Conservation (phyloP, 495 filamentous ascomycete genomes). For the Bathelium albidoporum region DNA sequence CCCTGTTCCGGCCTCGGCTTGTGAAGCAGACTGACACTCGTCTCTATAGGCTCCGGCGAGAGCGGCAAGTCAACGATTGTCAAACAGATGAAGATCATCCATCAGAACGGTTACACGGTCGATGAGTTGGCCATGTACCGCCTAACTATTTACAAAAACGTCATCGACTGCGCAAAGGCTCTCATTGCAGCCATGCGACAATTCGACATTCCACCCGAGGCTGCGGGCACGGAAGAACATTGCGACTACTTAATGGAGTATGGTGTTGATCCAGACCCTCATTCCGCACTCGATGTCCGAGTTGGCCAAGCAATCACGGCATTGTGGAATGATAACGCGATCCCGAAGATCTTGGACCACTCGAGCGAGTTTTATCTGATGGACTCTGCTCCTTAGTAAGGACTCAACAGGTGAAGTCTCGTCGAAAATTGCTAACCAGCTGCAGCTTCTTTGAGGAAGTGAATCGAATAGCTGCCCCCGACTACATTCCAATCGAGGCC, state of each 20-base stretch:
- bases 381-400: constrained; percentile 98
- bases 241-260: constrained; percentile 77
- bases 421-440: constrained; percentile 18
- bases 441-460: constrained; percentile 91
- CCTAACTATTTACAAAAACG: constrained; percentile 93
- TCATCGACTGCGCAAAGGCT: constrained; percentile 89
- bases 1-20: neutral
- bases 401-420: constrained; percentile 8
- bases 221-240: constrained; percentile 59
- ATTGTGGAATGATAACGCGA: constrained; percentile 83
- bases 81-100: constrained; percentile 99
- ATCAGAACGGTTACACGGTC: constrained; percentile 88
- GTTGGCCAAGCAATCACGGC: constrained; percentile 74
- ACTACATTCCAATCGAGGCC: constrained; percentile 83
- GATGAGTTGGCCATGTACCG: constrained; percentile 90
- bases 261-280: constrained; percentile 78
- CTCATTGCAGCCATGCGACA: constrained; percentile 81
- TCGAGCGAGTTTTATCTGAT: constrained; percentile 98
- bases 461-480: constrained; percentile 65
- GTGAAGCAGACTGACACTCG: constrained; percentile 17
- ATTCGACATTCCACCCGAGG: constrained; percentile 67
- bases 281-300: constrained; percentile 63
- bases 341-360: constrained; percentile 76
- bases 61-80: constrained; percentile 98
- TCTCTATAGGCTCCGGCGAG: constrained; percentile 74